phyloP scores from a whole-genome alignment of 306 rosid species.

The Gastrolobium villosum region DNA sequence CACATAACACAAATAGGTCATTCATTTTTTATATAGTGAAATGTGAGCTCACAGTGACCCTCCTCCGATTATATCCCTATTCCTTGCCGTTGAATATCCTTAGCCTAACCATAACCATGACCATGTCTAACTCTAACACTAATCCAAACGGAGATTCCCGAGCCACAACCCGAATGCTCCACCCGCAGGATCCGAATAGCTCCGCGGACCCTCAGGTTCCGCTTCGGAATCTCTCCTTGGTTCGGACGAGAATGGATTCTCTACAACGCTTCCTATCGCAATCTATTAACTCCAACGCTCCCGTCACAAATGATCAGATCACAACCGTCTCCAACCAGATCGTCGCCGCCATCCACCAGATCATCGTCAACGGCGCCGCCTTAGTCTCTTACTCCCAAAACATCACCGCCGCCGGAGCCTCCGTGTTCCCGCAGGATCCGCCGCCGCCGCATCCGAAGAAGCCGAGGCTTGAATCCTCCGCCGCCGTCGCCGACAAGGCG shows the following conservation, averaged over 20 bases:
- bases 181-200: neutral
- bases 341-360: slow-evolving; percentile 64
- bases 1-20: too few species aligned
- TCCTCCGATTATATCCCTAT: neutral
- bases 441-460: slow-evolving; percentile 11
- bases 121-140: neutral
- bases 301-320: slow-evolving; percentile 57
- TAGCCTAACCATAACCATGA: neutral
- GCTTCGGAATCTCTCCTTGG: slow-evolving; percentile 67
- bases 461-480: slow-evolving; percentile 1
- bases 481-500: neutral
- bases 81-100: slow-evolving; percentile 3
- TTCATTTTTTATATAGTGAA: too few species aligned
- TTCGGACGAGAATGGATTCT: slow-evolving; percentile 64
- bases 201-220: slow-evolving; percentile 53
- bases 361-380: slow-evolving; percentile 69
- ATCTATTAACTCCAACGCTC: slow-evolving; percentile 53
- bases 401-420: neutral
- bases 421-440: slow-evolving; percentile 6
- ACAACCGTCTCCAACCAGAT: slow-evolving; percentile 69
- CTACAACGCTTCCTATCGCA: slow-evolving; percentile 67
- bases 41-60: too few species aligned
- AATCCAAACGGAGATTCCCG: slow-evolving; percentile 39
- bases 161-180: slow-evolving; percentile 20
- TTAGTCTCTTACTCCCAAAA: slow-evolving; percentile 54